Percentiles rank a stretch among this genome's conserved stretches.
These are phyloP conservation scores for Thalassiosira mediterranea DNA, from an alignment of 352 stramenopile species.

Conservation along the genomic window DNA sequence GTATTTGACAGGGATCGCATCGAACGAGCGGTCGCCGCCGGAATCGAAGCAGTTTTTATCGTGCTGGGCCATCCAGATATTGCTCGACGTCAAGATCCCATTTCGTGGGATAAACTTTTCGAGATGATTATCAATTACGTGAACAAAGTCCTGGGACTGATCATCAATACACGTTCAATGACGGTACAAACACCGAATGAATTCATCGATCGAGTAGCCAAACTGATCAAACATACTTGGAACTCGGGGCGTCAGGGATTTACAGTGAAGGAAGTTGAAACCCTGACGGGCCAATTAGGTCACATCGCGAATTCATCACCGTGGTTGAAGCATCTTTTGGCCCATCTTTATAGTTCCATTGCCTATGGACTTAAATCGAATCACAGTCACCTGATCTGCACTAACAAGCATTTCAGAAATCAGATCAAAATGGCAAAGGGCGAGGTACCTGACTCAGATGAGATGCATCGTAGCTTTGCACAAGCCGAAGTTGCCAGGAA, in stretches of 20 bases:
- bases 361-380: slow-evolving; percentile 7
- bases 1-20: slow-evolving; percentile 24
- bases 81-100: slow-evolving; percentile 2
- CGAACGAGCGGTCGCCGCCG: slow-evolving; percentile 16
- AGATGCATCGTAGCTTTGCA: neutral
- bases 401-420: slow-evolving; percentile 10
- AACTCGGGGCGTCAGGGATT: slow-evolving; percentile 8
- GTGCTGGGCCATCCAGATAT: slow-evolving; percentile 24
- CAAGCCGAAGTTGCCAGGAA: neutral
- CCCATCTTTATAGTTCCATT: slow-evolving; percentile 44
- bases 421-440: slow-evolving; percentile 5
- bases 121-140: slow-evolving; percentile 28
- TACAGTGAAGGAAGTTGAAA: slow-evolving; percentile 12
- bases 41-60: slow-evolving; percentile 47
- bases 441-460: neutral
- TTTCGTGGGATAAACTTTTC: slow-evolving; percentile 37
- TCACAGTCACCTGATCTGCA: slow-evolving; percentile 2
- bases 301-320: slow-evolving; percentile 11
- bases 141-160: slow-evolving; percentile 31
- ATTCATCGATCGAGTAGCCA: slow-evolving; percentile 11
- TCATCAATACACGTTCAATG: slow-evolving; percentile 25
- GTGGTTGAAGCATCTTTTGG: slow-evolving; percentile 34
- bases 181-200: slow-evolving; percentile 16
- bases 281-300: slow-evolving; percentile 19
- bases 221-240: neutral